A percentile compares a stretch with the other conserved stretches of the same genome.
Conservation (phyloP, 352 stramenopile genomes). For the Halophytophthora batemanensis region DNA sequence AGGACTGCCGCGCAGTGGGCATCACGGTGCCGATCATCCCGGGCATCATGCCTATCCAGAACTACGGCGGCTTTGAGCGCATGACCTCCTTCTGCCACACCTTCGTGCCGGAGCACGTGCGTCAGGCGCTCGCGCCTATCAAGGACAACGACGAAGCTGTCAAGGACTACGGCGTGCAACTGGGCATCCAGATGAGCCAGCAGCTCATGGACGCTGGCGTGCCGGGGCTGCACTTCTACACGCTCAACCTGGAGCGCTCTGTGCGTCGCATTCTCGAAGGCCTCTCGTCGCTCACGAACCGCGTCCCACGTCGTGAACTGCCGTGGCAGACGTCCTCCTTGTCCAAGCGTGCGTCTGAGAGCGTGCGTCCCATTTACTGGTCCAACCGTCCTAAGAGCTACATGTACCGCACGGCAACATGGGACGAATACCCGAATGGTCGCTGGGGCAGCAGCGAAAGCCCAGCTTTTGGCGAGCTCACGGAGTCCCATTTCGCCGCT, state of each 20-base stretch:
- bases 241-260: slow-evolving; percentile 91
- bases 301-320: slow-evolving; percentile 68
- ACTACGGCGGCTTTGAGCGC: slow-evolving; percentile 95
- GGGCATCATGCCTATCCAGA: slow-evolving; percentile 99
- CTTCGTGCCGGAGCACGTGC: slow-evolving; percentile 87
- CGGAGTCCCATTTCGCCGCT: slow-evolving; percentile 94
- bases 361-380: slow-evolving; percentile 98
- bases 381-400: slow-evolving; percentile 98
- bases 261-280: slow-evolving; percentile 87
- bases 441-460: slow-evolving; percentile 95
- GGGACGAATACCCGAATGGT: slow-evolving; percentile 97
- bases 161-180: slow-evolving; percentile 95
- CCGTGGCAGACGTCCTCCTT: slow-evolving; percentile 92
- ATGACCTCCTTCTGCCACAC: slow-evolving; percentile 98
- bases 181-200: slow-evolving; percentile 94
- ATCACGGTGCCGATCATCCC: slow-evolving; percentile 97
- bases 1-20: slow-evolving; percentile 82
- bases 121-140: slow-evolving; percentile 84
- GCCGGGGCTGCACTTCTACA: slow-evolving; percentile 93
- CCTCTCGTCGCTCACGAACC: slow-evolving; percentile 54
- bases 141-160: slow-evolving; percentile 96
- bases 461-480: slow-evolving; percentile 95
- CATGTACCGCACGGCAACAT: slow-evolving; percentile 95
- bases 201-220: slow-evolving; percentile 89
- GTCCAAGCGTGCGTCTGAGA: slow-evolving; percentile 84